Evolutionary conservation across 108 stramenopile species (phyloP).

Genomic region (Skeletonema tropicum): DNA sequence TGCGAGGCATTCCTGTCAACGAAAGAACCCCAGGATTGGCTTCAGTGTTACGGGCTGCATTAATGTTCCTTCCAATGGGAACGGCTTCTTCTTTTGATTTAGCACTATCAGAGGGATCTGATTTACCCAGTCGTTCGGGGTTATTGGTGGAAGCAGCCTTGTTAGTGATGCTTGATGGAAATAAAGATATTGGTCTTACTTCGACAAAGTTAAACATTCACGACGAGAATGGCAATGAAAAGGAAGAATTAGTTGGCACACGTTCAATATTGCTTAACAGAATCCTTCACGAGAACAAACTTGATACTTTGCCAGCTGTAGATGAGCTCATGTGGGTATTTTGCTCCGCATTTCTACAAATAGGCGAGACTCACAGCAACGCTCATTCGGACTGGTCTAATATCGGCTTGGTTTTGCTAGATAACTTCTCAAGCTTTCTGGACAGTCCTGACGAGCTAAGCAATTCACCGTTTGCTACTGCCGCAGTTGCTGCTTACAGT

Average conservation of each 20-base stretch:
- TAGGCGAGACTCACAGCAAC: constrained; percentile 19
- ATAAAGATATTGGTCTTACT: constrained; percentile 20
- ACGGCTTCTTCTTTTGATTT: constrained; percentile 23
- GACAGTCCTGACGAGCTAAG: constrained; percentile 12
- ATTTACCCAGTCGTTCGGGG: constrained; percentile 58
- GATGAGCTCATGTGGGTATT: constrained; percentile 48
- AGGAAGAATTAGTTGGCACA: constrained; percentile 14
- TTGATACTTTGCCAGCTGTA: constrained; percentile 21
- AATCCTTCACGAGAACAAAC: constrained; percentile 29
- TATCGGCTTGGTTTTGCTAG: constrained; percentile 41
- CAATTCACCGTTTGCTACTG: constrained; percentile 34
- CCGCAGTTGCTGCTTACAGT: constrained; percentile 30
- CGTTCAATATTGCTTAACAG: constrained; percentile 30
- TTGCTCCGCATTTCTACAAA: constrained; percentile 28
- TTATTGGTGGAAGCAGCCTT: constrained; percentile 69
- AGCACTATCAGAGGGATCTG: constrained; percentile 22
- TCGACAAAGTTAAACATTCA: constrained; percentile 7
- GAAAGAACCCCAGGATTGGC: constrained; percentile 54
- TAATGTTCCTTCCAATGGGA: constrained; percentile 32
- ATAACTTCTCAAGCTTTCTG: constrained; percentile 36
- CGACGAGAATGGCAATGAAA: constrained; percentile 14
- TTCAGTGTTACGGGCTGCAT: constrained; percentile 45
- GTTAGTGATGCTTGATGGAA: constrained; percentile 72
- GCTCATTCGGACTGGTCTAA: constrained; percentile 49
- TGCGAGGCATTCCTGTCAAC: constrained; percentile 62